phyloP scores from a whole-genome alignment of 148 eudicot species.

The Rhododendron henanense region DNA sequence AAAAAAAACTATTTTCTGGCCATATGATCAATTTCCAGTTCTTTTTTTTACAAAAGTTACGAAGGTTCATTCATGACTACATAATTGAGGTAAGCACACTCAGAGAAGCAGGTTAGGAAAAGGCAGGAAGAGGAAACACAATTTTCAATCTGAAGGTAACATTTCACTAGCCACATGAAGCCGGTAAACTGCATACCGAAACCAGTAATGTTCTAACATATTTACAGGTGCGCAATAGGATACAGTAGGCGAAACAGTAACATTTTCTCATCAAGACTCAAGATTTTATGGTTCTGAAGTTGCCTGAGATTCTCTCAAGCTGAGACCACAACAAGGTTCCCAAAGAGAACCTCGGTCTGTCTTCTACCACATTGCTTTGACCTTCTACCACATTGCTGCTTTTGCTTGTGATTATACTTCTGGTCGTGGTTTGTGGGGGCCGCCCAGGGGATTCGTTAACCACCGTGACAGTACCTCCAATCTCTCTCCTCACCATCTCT shows the following conservation, averaged over 20 bases:
- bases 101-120: neutral
- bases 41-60: neutral
- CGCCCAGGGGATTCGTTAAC: slow-evolving; percentile 16
- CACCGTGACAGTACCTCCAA: slow-evolving; percentile 36
- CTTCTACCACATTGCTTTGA: slow-evolving; percentile 10
- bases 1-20: neutral
- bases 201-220: neutral
- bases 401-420: slow-evolving; percentile 10
- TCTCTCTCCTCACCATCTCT: slow-evolving; percentile 42
- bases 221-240: neutral
- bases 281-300: slow-evolving; percentile 36
- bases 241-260: neutral
- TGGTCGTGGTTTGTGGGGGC: slow-evolving; percentile 5
- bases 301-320: slow-evolving; percentile 38
- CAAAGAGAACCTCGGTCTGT: slow-evolving; percentile 32
- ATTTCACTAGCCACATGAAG: neutral
- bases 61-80: neutral
- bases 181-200: neutral
- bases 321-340: slow-evolving; percentile 53
- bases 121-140: neutral
- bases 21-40: neutral
- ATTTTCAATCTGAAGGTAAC: neutral
- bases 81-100: neutral
- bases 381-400: slow-evolving; percentile 13
- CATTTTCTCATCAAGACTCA: neutral